Evolutionary conservation across 2,329 filamentous ascomycete species (phyloP).

Genomic region (Alternaria arbusti): DNA sequence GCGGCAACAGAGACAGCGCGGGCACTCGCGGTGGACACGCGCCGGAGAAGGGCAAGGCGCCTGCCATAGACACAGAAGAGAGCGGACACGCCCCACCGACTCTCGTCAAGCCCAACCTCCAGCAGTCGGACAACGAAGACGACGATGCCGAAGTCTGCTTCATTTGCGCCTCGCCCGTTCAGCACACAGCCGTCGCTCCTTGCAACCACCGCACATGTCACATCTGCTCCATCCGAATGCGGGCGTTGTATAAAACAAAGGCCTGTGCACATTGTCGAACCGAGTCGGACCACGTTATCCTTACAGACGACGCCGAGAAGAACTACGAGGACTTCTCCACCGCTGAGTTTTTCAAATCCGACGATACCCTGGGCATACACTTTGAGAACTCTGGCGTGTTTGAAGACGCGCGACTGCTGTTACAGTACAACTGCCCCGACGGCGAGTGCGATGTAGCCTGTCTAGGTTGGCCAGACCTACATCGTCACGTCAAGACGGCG

Average conservation of each 20-base stretch:
- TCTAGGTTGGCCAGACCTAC: constrained; percentile 77
- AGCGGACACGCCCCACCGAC: constrained; percentile 3
- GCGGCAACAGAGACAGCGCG: constrained; percentile 43
- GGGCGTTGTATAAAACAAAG: constrained; percentile 94
- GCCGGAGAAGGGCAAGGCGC: constrained; percentile 40
- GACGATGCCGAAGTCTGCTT: constrained; percentile 81
- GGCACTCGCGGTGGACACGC: constrained; percentile 31
- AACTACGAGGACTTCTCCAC: constrained; percentile 82
- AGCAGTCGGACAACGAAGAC: constrained; percentile 36
- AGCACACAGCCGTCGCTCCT: constrained; percentile 85
- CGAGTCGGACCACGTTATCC: constrained; percentile 81
- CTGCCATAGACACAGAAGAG: constrained; percentile 15
- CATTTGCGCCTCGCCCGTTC: constrained; percentile 91
- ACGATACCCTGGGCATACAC: constrained; percentile 87
- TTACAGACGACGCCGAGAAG: constrained; percentile 84
- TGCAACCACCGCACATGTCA: constrained; percentile 98
- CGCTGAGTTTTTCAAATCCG: constrained; percentile 75
- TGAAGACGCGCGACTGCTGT: constrained; percentile 84
- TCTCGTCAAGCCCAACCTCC: constrained; percentile 7
- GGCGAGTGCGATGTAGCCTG: constrained; percentile 83
- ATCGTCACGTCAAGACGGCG: constrained; percentile 78
- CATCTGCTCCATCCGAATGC: constrained; percentile 88
- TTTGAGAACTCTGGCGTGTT: constrained; percentile 90
- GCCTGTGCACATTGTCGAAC: constrained; percentile 95
- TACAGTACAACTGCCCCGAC: constrained; percentile 96